Base-by-base conservation (phyloP, 495 filamentous ascomycete genomes). In the Tuber microsphaerosporum region DNA sequence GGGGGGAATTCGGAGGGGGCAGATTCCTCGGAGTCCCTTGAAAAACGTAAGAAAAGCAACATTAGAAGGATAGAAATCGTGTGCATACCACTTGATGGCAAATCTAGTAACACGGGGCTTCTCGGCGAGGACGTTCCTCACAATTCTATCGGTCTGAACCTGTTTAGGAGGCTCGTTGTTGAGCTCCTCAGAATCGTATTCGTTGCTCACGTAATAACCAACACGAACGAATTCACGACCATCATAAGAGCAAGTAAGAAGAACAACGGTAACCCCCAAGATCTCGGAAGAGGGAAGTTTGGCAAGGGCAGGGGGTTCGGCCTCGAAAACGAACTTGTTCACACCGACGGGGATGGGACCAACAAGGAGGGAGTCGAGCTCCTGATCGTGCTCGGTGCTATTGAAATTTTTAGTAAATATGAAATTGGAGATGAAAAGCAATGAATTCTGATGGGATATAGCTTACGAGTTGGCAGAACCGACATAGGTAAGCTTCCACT, bases 401-500 rank as follows among this genome's bases (percentile, higher is more conserved):
- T 69, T 71, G 26, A 26, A 8, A 8, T 71, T 82, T 82, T 85
- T 77, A 73, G 78, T 70, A 70, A 77, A 76, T 56, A 75, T 72
- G 77, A 79, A 46, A 31, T 37, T 41, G 37, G 71, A 69, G 37
- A 65, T 65, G 56, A 7, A 20, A 73, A 61, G 9, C 19, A n/a
- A 76, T 37, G 70, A 37, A 65, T 75, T 72, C 37, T 56, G 34
- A 71, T 72, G 68, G 39, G 71, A 43, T 70, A 74, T 48, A 75
- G 86, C 90, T 86, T 89, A 97, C 90, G 94, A 97, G 75, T 93
- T 97, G 65, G 95, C 95, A 80, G 95, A 99, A 80, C 95, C 95
- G 82, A 99, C 95, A 82, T 99, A 99, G 83, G 94, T 98, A 81
- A 99, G 87, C 85, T 98, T 98, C 94, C 95, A 99, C 86, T 99